phyloP scores from a whole-genome alignment of 2,329 filamentous ascomycete genomes.

The Didymella pinodella region DNA sequence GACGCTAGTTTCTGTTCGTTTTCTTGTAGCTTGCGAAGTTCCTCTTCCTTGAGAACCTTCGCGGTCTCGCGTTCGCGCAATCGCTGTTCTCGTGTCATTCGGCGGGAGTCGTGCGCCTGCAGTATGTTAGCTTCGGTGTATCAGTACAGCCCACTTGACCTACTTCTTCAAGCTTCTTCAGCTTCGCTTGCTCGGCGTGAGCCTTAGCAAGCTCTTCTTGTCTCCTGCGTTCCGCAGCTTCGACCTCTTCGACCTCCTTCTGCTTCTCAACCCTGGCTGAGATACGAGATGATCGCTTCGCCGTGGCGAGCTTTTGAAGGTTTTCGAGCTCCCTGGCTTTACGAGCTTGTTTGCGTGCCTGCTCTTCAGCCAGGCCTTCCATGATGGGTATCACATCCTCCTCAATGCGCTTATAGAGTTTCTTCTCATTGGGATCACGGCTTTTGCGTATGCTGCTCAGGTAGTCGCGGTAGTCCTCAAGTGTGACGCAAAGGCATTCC shows the following conservation, averaged over 20 bases:
- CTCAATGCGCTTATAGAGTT: conserved; percentile 73
- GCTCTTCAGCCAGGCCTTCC: conserved; percentile 73
- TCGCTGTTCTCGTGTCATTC: conserved; percentile 84
- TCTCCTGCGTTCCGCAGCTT: conserved; percentile 73
- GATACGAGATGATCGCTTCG: conserved; percentile 91
- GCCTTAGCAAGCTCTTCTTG: conserved; percentile 70
- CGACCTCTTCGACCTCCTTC: conserved; percentile 73
- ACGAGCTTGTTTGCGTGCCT: conserved; percentile 75
- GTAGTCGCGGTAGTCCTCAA: conserved; percentile 78
- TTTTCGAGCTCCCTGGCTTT: conserved; percentile 82
- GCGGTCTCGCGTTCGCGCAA: conserved; percentile 85
- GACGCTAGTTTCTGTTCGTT: conserved; percentile 67
- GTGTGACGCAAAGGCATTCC: conserved; percentile 87
- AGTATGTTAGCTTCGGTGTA: conserved; percentile 32
- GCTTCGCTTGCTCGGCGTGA: conserved; percentile 64
- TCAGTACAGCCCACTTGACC: conserved; percentile 21
- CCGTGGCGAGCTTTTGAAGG: conserved; percentile 86
- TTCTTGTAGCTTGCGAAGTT: conserved; percentile 79
- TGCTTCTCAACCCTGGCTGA: conserved; percentile 82
- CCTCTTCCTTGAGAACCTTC: conserved; percentile 83
- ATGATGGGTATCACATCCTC: conserved; percentile 85
- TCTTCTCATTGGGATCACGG: conserved; percentile 84
- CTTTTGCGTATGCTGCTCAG: conserved; percentile 75
- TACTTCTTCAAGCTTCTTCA: conserved; percentile 71
- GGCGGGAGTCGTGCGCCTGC: conserved; percentile 76